These are phyloP conservation scores for Populus davidiana DNA, from an alignment of 345 rosid species.

Conservation along the genomic window DNA sequence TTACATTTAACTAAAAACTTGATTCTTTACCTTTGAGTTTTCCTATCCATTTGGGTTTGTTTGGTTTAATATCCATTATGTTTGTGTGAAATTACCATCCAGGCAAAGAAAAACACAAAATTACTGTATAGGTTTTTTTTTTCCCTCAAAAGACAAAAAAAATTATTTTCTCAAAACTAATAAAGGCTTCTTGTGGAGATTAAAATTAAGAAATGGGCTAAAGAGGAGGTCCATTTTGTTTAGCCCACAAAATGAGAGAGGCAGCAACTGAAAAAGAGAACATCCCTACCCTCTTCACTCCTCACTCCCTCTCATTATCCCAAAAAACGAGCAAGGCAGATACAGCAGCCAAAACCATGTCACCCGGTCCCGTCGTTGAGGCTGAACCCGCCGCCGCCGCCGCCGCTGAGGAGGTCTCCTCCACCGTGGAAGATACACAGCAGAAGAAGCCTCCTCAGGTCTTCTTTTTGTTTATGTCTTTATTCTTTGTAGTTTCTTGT, in stretches of 20 bases:
- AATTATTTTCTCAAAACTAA: background rate
- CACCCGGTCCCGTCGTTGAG: conserved; percentile 57
- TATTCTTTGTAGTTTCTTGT: background rate
- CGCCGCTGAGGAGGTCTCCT: conserved; percentile 19
- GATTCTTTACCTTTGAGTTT: too few species aligned
- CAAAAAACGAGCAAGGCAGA: background rate
- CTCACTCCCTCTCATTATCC: conserved; percentile 5
- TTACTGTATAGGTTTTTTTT: too few species aligned
- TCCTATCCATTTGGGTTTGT: too few species aligned
- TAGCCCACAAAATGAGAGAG: background rate
- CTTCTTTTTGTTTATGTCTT: background rate
- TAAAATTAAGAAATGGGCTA: background rate
- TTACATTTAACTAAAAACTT: too few species aligned
- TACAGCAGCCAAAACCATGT: conserved; percentile 37
- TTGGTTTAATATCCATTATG: too few species aligned
- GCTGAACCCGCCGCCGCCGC: conserved; percentile 39
- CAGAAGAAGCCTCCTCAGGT: conserved; percentile 39
- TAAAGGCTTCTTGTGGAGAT: background rate
- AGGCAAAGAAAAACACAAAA: too few species aligned
- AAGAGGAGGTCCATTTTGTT: background rate
- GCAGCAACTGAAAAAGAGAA: too few species aligned
- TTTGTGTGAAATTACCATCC: too few species aligned
- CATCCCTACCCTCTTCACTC: background rate
- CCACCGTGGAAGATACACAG: conserved; percentile 40
- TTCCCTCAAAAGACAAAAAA: too few species aligned